Base-by-base conservation (phyloP, 2,329 filamentous ascomycete genomes). In the Exophiala sp. region DNA sequence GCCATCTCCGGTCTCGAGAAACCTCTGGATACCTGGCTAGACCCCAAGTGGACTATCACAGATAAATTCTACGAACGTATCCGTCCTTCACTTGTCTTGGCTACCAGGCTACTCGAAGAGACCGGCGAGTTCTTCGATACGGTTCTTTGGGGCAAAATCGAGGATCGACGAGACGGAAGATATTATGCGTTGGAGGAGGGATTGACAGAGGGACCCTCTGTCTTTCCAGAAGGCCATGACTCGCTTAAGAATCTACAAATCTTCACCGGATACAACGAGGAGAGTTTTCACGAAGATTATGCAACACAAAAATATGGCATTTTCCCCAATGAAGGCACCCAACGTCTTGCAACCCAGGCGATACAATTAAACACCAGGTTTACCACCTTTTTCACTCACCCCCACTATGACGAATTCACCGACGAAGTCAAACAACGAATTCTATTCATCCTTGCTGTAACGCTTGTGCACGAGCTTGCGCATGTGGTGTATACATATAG, bases 61-160 rank as follows among this genome's bases (percentile, higher is more conserved):
- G 44, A 54, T 29, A 10, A 1, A 14, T 48, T 54, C 24, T 54
- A 54, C 29, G 20, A 16, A 18, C 21, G 44, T 10, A 54, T 54
- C 7, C 51, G 43, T 5, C 44, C 51, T 11, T 44, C 51, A 2
- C 44, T 54, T 29, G 43, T 48, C 11, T 38, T 54, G 18, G 45
- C 51, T 7, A 48, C 51, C 10, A 29, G 44, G 38, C 41, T 54
- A 21, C 32, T 35, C 5, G 21, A 16, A 3, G 16, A 33, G 14
- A 54, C 33, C n/a, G 16, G 12, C 9, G 51, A 48, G 16, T 54
- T 54, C 32, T 43, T 54, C 18, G 46, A 54, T 45, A 48, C 12
- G 3, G 40, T 48, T 10, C 9, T 47, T 39, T 18, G 10, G 12
- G 33, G 34, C 10, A 20, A 39, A 9, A 38, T 38, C 29, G 7